Conservation (phyloP, 805 yeast genomes). For the Wickerhamomyces mucosus region DNA sequence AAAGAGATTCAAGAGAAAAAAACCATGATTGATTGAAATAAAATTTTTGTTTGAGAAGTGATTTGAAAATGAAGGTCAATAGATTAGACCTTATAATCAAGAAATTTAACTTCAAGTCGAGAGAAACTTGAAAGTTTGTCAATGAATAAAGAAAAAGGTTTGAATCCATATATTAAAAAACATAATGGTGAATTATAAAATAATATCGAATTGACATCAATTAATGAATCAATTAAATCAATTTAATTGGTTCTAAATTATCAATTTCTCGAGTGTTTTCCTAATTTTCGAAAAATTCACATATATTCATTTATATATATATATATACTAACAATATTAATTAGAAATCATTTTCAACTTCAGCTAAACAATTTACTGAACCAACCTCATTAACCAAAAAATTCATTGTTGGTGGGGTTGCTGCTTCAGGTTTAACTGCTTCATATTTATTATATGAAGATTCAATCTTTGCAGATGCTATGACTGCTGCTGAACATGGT, state of each 20-base stretch:
- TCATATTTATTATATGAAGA: conserved; percentile 78
- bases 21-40: neutral
- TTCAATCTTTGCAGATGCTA: conserved; percentile 81
- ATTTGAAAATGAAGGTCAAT: too few species aligned
- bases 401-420: conserved; percentile 51
- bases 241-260: neutral
- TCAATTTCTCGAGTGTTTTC: neutral
- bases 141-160: too few species aligned
- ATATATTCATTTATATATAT: neutral
- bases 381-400: conserved; percentile 31
- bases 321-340: conserved; percentile 7
- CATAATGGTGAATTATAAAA: neutral
- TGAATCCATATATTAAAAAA: neutral
- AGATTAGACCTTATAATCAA: too few species aligned
- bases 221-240: neutral
- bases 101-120: too few species aligned
- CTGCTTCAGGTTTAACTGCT: conserved; percentile 70
- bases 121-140: too few species aligned
- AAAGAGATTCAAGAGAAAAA: neutral
- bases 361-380: conserved; percentile 27
- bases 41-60: too few species aligned
- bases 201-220: neutral
- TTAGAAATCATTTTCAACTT: conserved; percentile 24
- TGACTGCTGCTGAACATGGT: conserved; percentile 99
- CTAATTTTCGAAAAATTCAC: neutral